Evolutionary conservation across 768 basidiomycete genomes (phyloP).

Genomic region (Lactifluus subvellereus): DNA sequence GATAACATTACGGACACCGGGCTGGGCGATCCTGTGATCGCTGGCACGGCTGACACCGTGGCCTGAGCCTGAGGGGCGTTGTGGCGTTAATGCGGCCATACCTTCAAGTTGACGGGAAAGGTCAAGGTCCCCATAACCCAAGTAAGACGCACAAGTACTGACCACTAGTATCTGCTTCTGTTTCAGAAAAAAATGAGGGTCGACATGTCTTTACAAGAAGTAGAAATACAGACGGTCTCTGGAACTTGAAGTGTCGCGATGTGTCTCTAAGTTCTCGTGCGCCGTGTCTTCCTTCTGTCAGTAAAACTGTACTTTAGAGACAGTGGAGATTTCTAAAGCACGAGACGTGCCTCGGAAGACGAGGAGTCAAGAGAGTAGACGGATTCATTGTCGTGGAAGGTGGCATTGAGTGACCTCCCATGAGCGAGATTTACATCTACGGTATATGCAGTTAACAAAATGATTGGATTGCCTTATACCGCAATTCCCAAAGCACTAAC

Average conservation of each 20-base stretch:
- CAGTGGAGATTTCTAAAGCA: not conserved
- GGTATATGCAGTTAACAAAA: not conserved
- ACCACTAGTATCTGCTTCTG: not conserved
- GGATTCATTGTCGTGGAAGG: not conserved
- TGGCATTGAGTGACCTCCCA: not conserved
- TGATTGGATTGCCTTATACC: not conserved
- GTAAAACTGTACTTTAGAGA: not conserved
- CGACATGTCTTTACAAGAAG: not conserved
- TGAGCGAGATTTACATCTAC: not conserved
- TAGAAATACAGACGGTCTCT: not conserved
- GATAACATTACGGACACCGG: not conserved
- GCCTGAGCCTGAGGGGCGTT: not conserved
- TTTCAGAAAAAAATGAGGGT: not conserved
- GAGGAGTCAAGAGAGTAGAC: constrained; percentile 14
- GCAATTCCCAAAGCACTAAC: not conserved
- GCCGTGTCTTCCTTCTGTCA: not conserved
- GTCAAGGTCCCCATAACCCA: not conserved
- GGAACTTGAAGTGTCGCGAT: not conserved
- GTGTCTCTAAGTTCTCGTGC: not conserved
- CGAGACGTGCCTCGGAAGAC: constrained; percentile 4
- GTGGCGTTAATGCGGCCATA: not conserved
- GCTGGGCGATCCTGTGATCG: not conserved
- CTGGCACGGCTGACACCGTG: not conserved
- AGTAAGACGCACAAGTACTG: not conserved
- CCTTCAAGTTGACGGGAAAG: not conserved